Base-by-base conservation (phyloP, 2,329 filamentous ascomycete genomes). In the Ophiobolus disseminans region DNA sequence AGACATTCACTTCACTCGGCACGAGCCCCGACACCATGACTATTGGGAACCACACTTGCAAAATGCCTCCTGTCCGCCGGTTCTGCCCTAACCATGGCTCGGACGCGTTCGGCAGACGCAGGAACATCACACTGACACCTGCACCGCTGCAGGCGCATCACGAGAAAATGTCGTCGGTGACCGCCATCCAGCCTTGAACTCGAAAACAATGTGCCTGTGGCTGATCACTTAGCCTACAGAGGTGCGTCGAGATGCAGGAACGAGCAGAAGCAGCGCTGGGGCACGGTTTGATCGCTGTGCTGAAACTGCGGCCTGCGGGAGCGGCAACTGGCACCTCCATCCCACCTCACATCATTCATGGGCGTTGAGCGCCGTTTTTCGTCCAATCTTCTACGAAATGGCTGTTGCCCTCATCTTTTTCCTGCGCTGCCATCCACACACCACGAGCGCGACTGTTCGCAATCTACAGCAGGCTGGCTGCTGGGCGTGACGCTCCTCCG, bases 241-340 rank as follows among this genome's bases (percentile, higher is more conserved):
- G 50, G 55, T 60, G 55, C 57, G 49, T 62, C 59, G 38, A 62
- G 58, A 66, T 63, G 69, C 69, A 73, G 69, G 69, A 69, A 73
- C 68, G 55, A 62, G 61, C 66, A 58, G 50, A 68, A 65, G 59
- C 53, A 66, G 58, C 64, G 58, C 58, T 62, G 63, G 60, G 62
- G 54, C 63, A 54, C 56, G 55, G 68, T 73, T 72, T 69, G 68
- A 72, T 72, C 66, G 63, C 48, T 66, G 46, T 56, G 36, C 68
- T 73, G 69, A 73, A 73, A 73, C 69, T 45, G 61, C 58, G 35
- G 43, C 35, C 43, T 23, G 21, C 53, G 53, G 57, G 55, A 63
- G 53, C 49, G 46, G 45, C 41, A 32, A 3, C 46, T 49, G 40
- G 49, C 52, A 45, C 37, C 37, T 40, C 19, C 34, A 37, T 37